Base-by-base conservation (phyloP, 2,329 filamentous ascomycete genomes). In the Aspergillus transmontanensis region DNA sequence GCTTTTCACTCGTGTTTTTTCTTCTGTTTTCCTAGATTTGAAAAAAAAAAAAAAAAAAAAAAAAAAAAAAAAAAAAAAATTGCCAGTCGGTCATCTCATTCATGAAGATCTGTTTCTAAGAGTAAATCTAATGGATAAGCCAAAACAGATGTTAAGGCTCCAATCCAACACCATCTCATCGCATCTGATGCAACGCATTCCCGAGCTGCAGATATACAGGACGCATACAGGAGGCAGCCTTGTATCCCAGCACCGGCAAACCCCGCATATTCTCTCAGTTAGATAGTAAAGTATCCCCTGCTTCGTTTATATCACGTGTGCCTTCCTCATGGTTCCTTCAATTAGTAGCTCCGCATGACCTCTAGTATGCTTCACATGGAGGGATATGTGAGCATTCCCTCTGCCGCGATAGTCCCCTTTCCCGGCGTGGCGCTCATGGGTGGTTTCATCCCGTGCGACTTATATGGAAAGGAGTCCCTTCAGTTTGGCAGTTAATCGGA, bases 381-480 rank as follows among this genome's bases (percentile, higher is more conserved):
- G 48, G 28, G 28, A 28, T 11, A n/a, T 10, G 16, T 12, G n/a
- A 34, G 16, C 48, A 51, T 51, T 32, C 19, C 48, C 48, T 32
- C 48, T 51, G 48, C 48, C 26, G 23, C 46, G 16, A 10, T 51
- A 32, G 16, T 21, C 16, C 48, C 28, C 28, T 32, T 21, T 12
- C 28, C 48, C 19, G 19, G 3, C n/a, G 48, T 32, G 6, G 48
- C 45, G 57, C 57, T 51, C 34, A 21, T 51, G 32, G 57, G 48
- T 51, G 14, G 19, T 43, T 43, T 55, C 43, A 48, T 57, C 55
- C 32, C 55, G 23, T 26, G 30, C 57, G 41, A 59, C 57, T 39
- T 14, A 57, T 26, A 50, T 30, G 48, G 28, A 41, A 53, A 58
- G 11, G 46, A n/a, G 23, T 19, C 16, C 46, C 26, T 23, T 57